These are phyloP conservation scores for Pestalotiopsis sp. DNA, from an alignment of 2,329 filamentous ascomycete species.

Conservation along the genomic window DNA sequence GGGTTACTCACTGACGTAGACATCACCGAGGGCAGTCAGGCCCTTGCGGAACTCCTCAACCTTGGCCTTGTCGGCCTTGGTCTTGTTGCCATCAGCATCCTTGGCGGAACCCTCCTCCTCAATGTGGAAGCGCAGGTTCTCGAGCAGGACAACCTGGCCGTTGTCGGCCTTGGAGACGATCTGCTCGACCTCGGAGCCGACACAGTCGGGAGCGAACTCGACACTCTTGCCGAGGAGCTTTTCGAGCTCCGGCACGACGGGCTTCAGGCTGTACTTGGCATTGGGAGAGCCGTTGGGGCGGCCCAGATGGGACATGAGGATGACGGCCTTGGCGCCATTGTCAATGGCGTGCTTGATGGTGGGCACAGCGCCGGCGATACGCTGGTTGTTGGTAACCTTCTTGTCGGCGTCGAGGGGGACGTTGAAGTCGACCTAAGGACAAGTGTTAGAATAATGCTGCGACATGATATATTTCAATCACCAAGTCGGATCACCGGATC, in stretches of 20 bases:
- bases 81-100: slow-evolving; percentile 93
- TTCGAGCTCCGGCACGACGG: slow-evolving; percentile 88
- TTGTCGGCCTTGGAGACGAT: slow-evolving; percentile 79
- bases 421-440: slow-evolving; percentile 92
- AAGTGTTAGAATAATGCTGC: slow-evolving; percentile 19
- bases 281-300: slow-evolving; percentile 89
- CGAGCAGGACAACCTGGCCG: slow-evolving; percentile 85
- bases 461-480: not conserved
- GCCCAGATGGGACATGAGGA: slow-evolving; percentile 98
- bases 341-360: slow-evolving; percentile 95
- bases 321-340: slow-evolving; percentile 84
- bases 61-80: slow-evolving; percentile 92
- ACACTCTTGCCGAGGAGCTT: slow-evolving; percentile 84
- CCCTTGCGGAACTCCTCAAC: slow-evolving; percentile 94
- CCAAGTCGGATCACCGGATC: not conserved
- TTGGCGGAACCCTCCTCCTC: slow-evolving; percentile 98
- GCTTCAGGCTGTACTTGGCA: slow-evolving; percentile 91
- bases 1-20: slow-evolving; percentile 82
- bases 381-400: slow-evolving; percentile 97
- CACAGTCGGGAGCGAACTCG: slow-evolving; percentile 85
- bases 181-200: slow-evolving; percentile 86
- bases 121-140: slow-evolving; percentile 97
- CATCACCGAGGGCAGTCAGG: slow-evolving; percentile 88
- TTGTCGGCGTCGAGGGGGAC: slow-evolving; percentile 91
- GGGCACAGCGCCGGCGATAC: slow-evolving; percentile 91